phyloP scores from a whole-genome alignment of 805 yeast species.

The Kregervanrija fluxuum region DNA sequence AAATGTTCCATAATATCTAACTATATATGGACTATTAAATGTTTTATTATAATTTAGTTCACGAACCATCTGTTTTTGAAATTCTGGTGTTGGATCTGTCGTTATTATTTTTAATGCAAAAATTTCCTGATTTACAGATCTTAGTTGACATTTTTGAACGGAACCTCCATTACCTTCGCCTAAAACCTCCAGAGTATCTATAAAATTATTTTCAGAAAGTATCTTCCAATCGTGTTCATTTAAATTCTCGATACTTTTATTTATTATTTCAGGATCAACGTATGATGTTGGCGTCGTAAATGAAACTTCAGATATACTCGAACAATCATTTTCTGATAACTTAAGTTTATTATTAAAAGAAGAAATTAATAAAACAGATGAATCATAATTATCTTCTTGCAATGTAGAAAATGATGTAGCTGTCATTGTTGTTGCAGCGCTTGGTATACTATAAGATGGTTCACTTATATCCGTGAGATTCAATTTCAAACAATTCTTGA shows the following conservation, averaged over 20 bases:
- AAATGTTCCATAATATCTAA: conserved; percentile 88
- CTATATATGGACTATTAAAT: conserved; percentile 79
- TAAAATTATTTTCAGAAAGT: conserved; percentile 50
- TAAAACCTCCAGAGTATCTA: conserved; percentile 59
- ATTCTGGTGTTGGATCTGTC: conserved; percentile 74
- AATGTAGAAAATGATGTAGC: conserved; percentile 6
- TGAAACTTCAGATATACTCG: neutral
- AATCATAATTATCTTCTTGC: conserved; percentile 4
- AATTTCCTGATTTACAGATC: conserved; percentile 43
- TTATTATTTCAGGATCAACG: neutral
- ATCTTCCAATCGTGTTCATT: conserved; percentile 72
- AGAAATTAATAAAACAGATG: conserved; percentile 1
- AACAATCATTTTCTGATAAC: conserved; percentile 4
- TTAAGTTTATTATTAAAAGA: conserved; percentile 4
- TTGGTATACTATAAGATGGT: conserved; percentile 1
- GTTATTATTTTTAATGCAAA: conserved; percentile 80
- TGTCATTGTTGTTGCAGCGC: conserved; percentile 9
- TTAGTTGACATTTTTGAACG: conserved; percentile 70
- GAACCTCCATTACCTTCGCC: conserved; percentile 97
- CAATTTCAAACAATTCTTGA: neutral
- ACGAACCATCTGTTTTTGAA: conserved; percentile 83
- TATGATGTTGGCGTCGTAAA: conserved; percentile 1
- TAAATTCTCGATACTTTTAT: conserved; percentile 9
- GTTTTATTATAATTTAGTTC: conserved; percentile 84
- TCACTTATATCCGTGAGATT: neutral